These are phyloP conservation scores for Epichloe gansuensis DNA, from an alignment of 2,329 filamentous ascomycete genomes.

Conservation along the genomic window DNA sequence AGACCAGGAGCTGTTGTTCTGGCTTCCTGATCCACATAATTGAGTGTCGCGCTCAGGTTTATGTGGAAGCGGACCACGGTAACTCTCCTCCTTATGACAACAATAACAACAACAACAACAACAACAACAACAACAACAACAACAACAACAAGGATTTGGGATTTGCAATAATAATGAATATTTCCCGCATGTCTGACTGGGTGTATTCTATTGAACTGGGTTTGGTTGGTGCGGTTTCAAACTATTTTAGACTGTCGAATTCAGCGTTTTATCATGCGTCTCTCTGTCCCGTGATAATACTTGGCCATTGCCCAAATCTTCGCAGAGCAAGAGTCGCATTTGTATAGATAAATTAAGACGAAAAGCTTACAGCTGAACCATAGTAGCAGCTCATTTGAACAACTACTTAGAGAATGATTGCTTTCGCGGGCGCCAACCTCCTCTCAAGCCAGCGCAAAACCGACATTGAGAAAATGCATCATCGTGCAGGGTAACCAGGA, in stretches of 20 bases:
- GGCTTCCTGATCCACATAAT: constrained; percentile 54
- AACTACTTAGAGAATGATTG: too few species aligned
- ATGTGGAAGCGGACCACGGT: background rate
- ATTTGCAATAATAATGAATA: background rate
- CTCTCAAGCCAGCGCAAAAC: too few species aligned
- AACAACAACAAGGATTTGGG: background rate
- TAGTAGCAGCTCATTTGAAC: too few species aligned
- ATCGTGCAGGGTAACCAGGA: background rate
- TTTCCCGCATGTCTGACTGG: background rate
- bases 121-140: background rate
- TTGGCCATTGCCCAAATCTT: too few species aligned
- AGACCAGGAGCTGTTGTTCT: constrained; percentile 71
- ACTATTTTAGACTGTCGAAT: too few species aligned
- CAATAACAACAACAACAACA: background rate
- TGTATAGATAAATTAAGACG: too few species aligned
- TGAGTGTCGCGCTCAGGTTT: background rate
- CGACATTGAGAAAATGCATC: background rate
- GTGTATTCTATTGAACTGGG: background rate
- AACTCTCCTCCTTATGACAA: background rate
- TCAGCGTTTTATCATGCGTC: too few species aligned
- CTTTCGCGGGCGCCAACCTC: too few species aligned
- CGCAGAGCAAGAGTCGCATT: too few species aligned
- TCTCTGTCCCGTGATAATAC: too few species aligned
- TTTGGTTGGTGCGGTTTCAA: background rate
- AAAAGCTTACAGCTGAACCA: too few species aligned